phyloP scores from a whole-genome alignment of 2,329 filamentous ascomycete species.

The Penicillium paneum region DNA sequence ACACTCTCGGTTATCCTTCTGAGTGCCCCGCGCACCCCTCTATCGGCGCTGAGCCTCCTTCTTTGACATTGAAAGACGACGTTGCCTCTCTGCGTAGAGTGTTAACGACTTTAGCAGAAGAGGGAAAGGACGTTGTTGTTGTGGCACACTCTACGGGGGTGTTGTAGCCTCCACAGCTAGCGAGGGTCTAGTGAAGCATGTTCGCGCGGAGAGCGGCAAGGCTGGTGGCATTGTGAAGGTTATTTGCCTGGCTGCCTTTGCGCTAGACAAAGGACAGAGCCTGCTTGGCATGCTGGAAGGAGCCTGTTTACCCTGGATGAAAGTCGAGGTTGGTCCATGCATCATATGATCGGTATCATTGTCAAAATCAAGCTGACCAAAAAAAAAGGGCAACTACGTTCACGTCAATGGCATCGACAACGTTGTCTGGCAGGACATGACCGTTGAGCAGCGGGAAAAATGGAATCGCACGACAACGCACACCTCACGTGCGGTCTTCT shows the following conservation, averaged over 20 bases:
- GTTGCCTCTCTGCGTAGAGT: slow-evolving; percentile 22
- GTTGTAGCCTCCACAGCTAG: slow-evolving; percentile 30
- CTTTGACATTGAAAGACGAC: slow-evolving; percentile 38
- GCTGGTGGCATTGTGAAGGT: slow-evolving; percentile 30
- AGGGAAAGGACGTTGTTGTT: slow-evolving; percentile 27
- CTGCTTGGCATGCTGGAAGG: slow-evolving; percentile 30
- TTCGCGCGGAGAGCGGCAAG: slow-evolving; percentile 24
- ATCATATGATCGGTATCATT: background rate
- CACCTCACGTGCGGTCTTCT: slow-evolving; percentile 29
- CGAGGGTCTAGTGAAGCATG: slow-evolving; percentile 25
- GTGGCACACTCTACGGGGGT: slow-evolving; percentile 36
- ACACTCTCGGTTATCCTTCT: slow-evolving; percentile 32
- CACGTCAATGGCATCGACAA: slow-evolving; percentile 3
- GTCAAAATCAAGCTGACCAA: background rate
- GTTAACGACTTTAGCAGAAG: slow-evolving; percentile 27
- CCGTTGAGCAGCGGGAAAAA: slow-evolving; percentile 20
- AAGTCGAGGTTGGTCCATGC: slow-evolving; percentile 19
- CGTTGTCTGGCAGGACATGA: slow-evolving; percentile 32
- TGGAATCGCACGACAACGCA: slow-evolving; percentile 22
- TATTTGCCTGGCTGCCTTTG: slow-evolving; percentile 37
- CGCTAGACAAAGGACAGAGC: slow-evolving; percentile 34
- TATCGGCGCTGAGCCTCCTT: slow-evolving; percentile 30
- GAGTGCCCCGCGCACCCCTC: slow-evolving; percentile 31
- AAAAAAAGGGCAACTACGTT: slow-evolving; percentile 18
- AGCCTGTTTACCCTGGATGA: slow-evolving; percentile 18